Percentiles rank a stretch among this genome's conserved stretches.
Evolutionary conservation across 2,329 filamentous ascomycete species (phyloP).

Genomic region (Penicillium fuscoglaucum): DNA sequence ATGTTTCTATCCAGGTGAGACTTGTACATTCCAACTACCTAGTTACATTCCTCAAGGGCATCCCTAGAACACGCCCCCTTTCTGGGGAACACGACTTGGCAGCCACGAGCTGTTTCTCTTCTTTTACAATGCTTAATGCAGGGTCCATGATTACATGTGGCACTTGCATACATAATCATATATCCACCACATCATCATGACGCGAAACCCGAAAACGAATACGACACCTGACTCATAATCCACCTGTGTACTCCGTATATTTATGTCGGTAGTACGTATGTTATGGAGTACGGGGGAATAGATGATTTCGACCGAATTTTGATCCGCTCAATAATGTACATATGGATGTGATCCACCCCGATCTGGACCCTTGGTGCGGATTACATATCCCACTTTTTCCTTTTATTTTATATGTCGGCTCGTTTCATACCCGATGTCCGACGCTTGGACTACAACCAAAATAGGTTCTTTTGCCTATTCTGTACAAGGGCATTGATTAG

Average conservation of each 20-base stretch:
- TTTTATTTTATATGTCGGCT: background rate
- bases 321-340: background rate
- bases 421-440: background rate
- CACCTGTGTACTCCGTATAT: background rate
- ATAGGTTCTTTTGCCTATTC: background rate
- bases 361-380: background rate
- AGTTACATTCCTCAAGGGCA: background rate
- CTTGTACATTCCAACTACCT: background rate
- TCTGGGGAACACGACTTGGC: background rate
- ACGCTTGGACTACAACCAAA: background rate
- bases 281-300: background rate
- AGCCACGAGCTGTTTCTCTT: background rate
- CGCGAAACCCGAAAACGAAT: background rate
- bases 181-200: background rate
- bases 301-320: background rate
- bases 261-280: too few species aligned
- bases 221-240: background rate
- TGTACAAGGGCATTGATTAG: background rate
- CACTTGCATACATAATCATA: background rate
- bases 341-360: background rate
- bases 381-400: background rate
- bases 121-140: background rate
- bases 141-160: background rate
- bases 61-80: background rate
- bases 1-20: background rate